Conservation (phyloP, 106 monocot species). For the Dendrobium huoshanense region DNA sequence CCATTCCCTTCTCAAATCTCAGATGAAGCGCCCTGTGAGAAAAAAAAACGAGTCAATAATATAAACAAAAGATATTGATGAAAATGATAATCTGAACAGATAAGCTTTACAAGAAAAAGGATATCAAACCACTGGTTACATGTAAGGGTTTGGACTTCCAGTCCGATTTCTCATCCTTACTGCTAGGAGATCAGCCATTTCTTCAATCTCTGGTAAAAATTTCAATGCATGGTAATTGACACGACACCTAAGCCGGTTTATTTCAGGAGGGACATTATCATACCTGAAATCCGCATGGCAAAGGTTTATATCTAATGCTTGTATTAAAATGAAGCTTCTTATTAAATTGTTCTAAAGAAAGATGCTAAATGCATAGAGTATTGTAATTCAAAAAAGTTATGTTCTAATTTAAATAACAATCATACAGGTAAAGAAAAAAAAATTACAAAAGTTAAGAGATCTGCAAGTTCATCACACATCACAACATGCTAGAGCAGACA, state of each 20-base stretch:
- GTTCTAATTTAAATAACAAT: not conserved
- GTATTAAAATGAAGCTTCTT: not conserved
- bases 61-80: constrained; percentile 3
- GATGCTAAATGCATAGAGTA: not conserved
- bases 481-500: not conserved
- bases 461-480: not conserved
- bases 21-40: constrained; percentile 83
- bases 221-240: constrained; percentile 99
- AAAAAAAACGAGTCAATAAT: constrained; percentile 10
- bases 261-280: constrained; percentile 89
- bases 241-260: constrained; percentile 92
- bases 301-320: not conserved
- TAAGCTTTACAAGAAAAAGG: constrained; percentile 2
- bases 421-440: too few relatives aligned
- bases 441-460: not conserved
- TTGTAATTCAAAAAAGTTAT: not conserved
- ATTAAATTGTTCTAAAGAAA: not conserved
- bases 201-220: constrained; percentile 90
- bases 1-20: constrained; percentile 99
- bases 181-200: constrained; percentile 79
- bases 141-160: constrained; percentile 66
- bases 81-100: not conserved
- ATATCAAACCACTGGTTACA: constrained; percentile 36
- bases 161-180: constrained; percentile 96
- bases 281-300: constrained; percentile 42